These are phyloP conservation scores for Didymella sp. DNA, from an alignment of 2,329 filamentous ascomycete species.

Conservation along the genomic window DNA sequence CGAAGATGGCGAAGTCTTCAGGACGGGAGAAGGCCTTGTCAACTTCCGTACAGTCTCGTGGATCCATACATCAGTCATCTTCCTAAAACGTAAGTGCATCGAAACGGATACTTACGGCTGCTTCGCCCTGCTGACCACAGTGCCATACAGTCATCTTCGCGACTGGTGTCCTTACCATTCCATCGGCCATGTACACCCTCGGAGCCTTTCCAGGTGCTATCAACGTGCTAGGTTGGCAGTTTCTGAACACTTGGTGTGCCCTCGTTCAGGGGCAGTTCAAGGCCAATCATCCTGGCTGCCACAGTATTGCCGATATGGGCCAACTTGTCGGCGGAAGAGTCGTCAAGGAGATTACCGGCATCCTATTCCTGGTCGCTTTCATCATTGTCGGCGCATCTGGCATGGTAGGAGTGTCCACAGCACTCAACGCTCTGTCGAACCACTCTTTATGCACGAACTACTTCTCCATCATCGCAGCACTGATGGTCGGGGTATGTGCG, in stretches of 20 bases:
- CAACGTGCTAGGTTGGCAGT: slow-evolving; percentile 57
- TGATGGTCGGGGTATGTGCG: slow-evolving; percentile 59
- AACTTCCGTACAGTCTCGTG: slow-evolving; percentile 63
- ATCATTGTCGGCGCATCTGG: slow-evolving; percentile 64
- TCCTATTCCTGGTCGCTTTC: slow-evolving; percentile 65
- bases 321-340: slow-evolving; percentile 61
- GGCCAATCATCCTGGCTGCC: slow-evolving; percentile 59
- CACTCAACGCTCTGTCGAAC: slow-evolving; percentile 65
- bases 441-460: slow-evolving; percentile 67
- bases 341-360: slow-evolving; percentile 60
- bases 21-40: slow-evolving; percentile 55
- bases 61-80: slow-evolving; percentile 60
- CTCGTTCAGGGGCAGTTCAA: slow-evolving; percentile 61
- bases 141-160: slow-evolving; percentile 53
- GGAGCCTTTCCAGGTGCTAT: slow-evolving; percentile 58
- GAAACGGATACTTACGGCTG: background rate
- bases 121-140: background rate
- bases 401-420: slow-evolving; percentile 66
- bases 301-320: slow-evolving; percentile 66
- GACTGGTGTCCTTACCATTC: slow-evolving; percentile 59
- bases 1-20: slow-evolving; percentile 59
- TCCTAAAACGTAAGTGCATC: slow-evolving; percentile 54
- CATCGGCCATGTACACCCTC: slow-evolving; percentile 56
- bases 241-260: slow-evolving; percentile 59
- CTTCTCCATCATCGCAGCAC: slow-evolving; percentile 64